Conservation (phyloP, 2,329 filamentous ascomycete genomes). For the Polychaeton citri region DNA sequence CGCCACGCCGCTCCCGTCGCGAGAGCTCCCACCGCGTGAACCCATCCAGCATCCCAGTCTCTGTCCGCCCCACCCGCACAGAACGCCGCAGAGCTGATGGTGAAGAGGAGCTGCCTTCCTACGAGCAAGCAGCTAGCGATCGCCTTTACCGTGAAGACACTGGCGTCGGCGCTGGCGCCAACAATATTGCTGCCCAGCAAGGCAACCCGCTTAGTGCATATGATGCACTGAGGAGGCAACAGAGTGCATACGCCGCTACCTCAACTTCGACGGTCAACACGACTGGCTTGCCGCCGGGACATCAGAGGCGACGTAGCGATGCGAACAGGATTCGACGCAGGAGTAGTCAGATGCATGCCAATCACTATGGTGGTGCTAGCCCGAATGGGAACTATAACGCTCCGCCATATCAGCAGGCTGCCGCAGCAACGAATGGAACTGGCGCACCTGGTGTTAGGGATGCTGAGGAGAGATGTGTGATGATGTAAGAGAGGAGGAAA, state of each 20-base stretch:
- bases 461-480: slow-evolving; percentile 28
- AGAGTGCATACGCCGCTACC: slow-evolving; percentile 8
- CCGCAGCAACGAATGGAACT: slow-evolving; percentile 4
- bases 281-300: slow-evolving; percentile 2
- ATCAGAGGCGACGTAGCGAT: slow-evolving; percentile 5
- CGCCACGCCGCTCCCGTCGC: slow-evolving; percentile 8
- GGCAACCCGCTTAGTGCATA: slow-evolving; percentile 21
- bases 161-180: slow-evolving; percentile 9
- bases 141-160: slow-evolving; percentile 35
- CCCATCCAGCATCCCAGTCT: slow-evolving; percentile 5
- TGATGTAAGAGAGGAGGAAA: no score
- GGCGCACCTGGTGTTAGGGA: slow-evolving; percentile 16
- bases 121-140: slow-evolving; percentile 49
- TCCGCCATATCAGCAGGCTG: background rate
- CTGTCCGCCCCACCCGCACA: background rate
- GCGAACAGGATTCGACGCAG: slow-evolving; percentile 8
- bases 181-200: slow-evolving; percentile 7
- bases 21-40: slow-evolving; percentile 12
- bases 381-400: no score
- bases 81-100: slow-evolving; percentile 21
- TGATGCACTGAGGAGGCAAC: slow-evolving; percentile 18
- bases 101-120: slow-evolving; percentile 48
- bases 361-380: background rate
- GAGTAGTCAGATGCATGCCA: slow-evolving; percentile 6
- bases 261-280: slow-evolving; percentile 7